Percentiles rank a stretch among this genome's conserved stretches.
These are phyloP conservation scores for Hymenoscyphus occultus DNA, from an alignment of 2,329 filamentous ascomycete species.

Conservation along the genomic window DNA sequence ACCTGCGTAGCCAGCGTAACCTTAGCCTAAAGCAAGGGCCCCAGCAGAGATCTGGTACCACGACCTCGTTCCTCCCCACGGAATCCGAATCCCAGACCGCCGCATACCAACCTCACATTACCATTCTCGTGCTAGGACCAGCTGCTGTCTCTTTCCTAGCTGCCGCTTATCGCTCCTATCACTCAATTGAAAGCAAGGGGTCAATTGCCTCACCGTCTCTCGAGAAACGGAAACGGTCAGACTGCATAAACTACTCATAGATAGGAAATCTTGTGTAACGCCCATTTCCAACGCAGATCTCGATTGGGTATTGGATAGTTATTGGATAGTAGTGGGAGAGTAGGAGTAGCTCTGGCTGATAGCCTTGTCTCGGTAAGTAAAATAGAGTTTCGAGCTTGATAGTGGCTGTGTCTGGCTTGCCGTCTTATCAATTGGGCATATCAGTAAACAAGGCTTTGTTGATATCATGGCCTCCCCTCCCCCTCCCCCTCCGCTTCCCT, in stretches of 20 bases:
- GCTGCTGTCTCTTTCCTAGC: background rate
- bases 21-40: background rate
- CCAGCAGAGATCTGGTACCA: background rate
- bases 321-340: background rate
- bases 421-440: background rate
- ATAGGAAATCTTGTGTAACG: slow-evolving; percentile 5
- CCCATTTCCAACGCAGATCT: background rate
- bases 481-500: background rate
- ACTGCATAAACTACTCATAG: slow-evolving; percentile 12
- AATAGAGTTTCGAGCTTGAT: background rate
- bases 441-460: background rate
- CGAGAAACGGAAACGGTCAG: slow-evolving; percentile 6
- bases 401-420: background rate
- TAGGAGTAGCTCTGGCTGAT: background rate
- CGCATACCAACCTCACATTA: background rate
- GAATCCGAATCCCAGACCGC: background rate
- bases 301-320: background rate
- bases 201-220: slow-evolving; percentile 19
- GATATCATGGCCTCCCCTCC: slow-evolving; percentile 1
- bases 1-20: background rate
- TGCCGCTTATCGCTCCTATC: slow-evolving; percentile 28
- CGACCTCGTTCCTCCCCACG: no score
- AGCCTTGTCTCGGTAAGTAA: slow-evolving; percentile 1
- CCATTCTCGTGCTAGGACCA: slow-evolving; percentile 5
- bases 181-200: slow-evolving; percentile 18